phyloP scores from a whole-genome alignment of 352 stramenopile species.

The Bremia lactucae region DNA sequence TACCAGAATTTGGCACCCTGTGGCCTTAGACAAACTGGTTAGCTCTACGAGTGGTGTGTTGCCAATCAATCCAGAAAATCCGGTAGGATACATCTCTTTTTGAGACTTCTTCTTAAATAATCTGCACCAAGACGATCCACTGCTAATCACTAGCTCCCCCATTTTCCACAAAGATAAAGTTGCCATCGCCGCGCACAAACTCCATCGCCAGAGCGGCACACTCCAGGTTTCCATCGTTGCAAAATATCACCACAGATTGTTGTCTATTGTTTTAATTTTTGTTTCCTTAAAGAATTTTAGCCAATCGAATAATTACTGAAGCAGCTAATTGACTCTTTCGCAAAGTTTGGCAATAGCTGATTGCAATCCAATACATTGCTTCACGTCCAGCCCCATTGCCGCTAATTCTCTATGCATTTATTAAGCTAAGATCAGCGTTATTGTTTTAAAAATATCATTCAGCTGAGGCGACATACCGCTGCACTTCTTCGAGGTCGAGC shows the following conservation, averaged over 20 bases:
- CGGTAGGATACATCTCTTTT: slow-evolving; percentile 12
- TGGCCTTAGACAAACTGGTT: slow-evolving; percentile 81
- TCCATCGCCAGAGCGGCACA: slow-evolving; percentile 45
- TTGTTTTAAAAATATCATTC: neutral
- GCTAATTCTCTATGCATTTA: slow-evolving; percentile 31
- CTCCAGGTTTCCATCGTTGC: slow-evolving; percentile 20
- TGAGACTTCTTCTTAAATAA: slow-evolving; percentile 16
- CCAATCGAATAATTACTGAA: slow-evolving; percentile 29
- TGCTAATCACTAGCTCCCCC: slow-evolving; percentile 27
- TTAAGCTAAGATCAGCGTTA: slow-evolving; percentile 3
- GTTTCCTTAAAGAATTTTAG: slow-evolving; percentile 10
- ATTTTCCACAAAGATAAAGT: slow-evolving; percentile 68
- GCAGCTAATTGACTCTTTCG: slow-evolving; percentile 14
- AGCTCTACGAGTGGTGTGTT: slow-evolving; percentile 91
- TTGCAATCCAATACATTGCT: slow-evolving; percentile 21
- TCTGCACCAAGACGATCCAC: slow-evolving; percentile 4
- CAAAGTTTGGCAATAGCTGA: slow-evolving; percentile 18
- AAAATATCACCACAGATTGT: slow-evolving; percentile 22
- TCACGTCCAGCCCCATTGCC: slow-evolving; percentile 34
- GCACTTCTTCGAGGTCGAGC: slow-evolving; percentile 64
- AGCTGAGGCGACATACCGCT: slow-evolving; percentile 29
- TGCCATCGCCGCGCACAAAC: slow-evolving; percentile 39
- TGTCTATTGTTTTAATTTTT: slow-evolving; percentile 3
- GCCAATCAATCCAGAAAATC: slow-evolving; percentile 85
- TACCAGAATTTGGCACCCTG: slow-evolving; percentile 85